Percentiles rank a stretch among this genome's conserved stretches.
Evolutionary conservation across 805 yeast species (phyloP).

Genomic region (Scheffersomyces coipomensis): DNA sequence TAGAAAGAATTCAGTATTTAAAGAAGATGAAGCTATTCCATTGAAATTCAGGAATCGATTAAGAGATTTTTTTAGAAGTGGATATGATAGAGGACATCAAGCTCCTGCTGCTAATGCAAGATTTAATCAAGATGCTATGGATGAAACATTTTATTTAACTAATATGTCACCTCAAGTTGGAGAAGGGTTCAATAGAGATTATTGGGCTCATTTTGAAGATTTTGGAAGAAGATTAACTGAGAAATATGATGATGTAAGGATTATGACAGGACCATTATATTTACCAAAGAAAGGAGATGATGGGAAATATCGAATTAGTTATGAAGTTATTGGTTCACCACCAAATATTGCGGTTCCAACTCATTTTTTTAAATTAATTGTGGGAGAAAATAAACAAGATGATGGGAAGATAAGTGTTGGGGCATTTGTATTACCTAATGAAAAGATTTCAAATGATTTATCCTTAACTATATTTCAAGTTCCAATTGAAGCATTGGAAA

Average conservation of each 20-base stretch:
- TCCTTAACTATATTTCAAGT: constrained; percentile 79
- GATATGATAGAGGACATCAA: constrained; percentile 95
- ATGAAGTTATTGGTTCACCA: constrained; percentile 95
- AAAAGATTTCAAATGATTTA: constrained; percentile 64
- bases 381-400: constrained; percentile 62
- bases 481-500: constrained; percentile 86
- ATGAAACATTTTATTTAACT: constrained; percentile 85
- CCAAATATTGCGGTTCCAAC: constrained; percentile 97
- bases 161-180: constrained; percentile 98
- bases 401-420: constrained; percentile 64
- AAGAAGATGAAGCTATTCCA: constrained; percentile 85
- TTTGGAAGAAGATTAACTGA: constrained; percentile 76
- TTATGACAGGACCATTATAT: constrained; percentile 92
- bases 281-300: constrained; percentile 78
- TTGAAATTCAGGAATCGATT: constrained; percentile 69
- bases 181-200: constrained; percentile 92
- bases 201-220: constrained; percentile 96
- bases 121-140: constrained; percentile 87
- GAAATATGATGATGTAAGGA: constrained; percentile 72
- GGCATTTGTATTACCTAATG: constrained; percentile 93
- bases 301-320: constrained; percentile 80
- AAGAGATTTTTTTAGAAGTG: constrained; percentile 88
- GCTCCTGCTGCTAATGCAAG: constrained; percentile 98
- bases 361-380: constrained; percentile 87
- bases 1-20: constrained; percentile 77